Evolutionary conservation across 805 yeast species (phyloP).

Genomic region (Yamadazyma philogaea): DNA sequence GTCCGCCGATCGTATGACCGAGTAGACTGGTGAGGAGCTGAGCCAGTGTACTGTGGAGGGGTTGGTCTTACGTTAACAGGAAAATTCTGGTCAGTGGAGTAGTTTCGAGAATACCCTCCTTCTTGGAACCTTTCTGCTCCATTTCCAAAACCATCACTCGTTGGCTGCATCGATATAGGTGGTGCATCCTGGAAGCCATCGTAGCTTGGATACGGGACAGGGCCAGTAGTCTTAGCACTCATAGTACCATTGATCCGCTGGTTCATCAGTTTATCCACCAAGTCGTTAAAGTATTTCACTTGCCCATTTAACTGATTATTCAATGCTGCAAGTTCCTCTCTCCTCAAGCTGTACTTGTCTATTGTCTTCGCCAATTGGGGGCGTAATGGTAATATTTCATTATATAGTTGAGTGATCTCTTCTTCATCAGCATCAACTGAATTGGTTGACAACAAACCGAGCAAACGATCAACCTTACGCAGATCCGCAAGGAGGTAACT

Average conservation of each 20-base stretch:
- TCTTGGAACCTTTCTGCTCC: not conserved
- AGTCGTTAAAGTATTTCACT: constrained; percentile 61
- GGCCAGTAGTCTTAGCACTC: not conserved
- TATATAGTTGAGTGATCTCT: constrained; percentile 66
- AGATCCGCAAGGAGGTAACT: constrained; percentile 48
- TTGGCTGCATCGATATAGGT: constrained; percentile 20
- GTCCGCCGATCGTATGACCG: not conserved
- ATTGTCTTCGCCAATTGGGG: constrained; percentile 71
- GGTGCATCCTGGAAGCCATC: constrained; percentile 3
- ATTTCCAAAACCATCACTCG: constrained; percentile 43
- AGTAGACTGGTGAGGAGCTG: not conserved
- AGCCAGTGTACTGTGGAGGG: not conserved
- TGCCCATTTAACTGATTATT: constrained; percentile 71
- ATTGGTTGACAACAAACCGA: constrained; percentile 45
- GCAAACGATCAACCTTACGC: constrained; percentile 64
- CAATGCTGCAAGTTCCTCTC: constrained; percentile 72
- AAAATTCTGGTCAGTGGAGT: not conserved
- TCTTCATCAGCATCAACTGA: constrained; percentile 50
- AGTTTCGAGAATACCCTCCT: not conserved
- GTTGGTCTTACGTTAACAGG: not conserved
- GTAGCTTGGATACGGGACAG: constrained; percentile 15
- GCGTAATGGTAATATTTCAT: constrained; percentile 67
- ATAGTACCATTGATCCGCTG: constrained; percentile 16
- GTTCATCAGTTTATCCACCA: constrained; percentile 50
- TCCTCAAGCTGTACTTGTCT: constrained; percentile 72